Evolutionary conservation across 1,284 basidiomycete genomes (phyloP).

Genomic region (Tilletia caries): DNA sequence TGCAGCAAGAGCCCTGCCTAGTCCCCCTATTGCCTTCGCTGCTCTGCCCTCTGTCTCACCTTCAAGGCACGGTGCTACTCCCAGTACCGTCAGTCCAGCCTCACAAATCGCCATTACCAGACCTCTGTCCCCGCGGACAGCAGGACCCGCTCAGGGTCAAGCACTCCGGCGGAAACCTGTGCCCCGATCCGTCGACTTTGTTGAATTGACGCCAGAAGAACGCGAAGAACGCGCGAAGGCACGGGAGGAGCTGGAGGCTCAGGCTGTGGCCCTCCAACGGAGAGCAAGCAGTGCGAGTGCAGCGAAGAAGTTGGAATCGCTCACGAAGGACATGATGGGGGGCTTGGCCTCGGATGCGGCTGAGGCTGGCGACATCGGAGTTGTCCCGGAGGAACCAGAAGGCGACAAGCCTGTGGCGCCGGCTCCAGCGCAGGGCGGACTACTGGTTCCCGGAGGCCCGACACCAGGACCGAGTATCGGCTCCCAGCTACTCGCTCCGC

Average conservation of each 20-base stretch:
- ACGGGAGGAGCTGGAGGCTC: not conserved
- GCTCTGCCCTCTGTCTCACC: not conserved
- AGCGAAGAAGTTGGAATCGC: not conserved
- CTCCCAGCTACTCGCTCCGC: not conserved
- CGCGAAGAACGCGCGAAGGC: not conserved
- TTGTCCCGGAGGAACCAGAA: not conserved
- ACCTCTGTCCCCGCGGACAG: not conserved
- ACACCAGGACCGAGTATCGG: not conserved
- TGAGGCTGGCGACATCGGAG: not conserved
- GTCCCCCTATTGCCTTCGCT: not conserved
- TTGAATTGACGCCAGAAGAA: not conserved
- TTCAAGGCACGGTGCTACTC: not conserved
- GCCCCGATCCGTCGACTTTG: not conserved
- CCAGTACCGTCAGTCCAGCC: slow-evolving; percentile 2
- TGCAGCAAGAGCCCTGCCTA: not conserved
- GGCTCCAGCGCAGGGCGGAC: not conserved
- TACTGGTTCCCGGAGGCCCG: not conserved
- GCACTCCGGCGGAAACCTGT: slow-evolving; percentile 2
- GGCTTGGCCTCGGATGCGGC: not conserved
- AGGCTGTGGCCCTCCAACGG: not conserved
- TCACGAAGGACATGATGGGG: not conserved
- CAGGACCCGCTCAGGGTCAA: slow-evolving; percentile 1
- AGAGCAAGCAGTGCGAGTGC: not conserved
- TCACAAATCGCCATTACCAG: not conserved
- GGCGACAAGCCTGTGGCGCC: not conserved